Base-by-base conservation (phyloP, 2,329 filamentous ascomycete genomes). In the Ophiocordyceps camponoti-floridani region DNA sequence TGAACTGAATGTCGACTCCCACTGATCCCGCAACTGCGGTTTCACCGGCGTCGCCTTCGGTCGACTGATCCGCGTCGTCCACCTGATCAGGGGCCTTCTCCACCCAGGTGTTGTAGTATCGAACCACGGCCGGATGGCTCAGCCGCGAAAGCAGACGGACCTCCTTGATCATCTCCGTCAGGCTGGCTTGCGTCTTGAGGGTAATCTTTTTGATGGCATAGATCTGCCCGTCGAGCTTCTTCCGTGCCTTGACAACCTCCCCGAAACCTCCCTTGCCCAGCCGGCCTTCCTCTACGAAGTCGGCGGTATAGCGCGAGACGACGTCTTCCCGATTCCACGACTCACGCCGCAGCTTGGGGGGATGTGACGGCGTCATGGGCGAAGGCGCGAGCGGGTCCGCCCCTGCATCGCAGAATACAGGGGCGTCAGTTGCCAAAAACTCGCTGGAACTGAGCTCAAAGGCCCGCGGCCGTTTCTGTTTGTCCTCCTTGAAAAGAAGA, bases 151-250 rank as follows among this genome's bases (percentile, higher is more conserved):
- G 69, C 9, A 96, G 66, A 58, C 88, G 82, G 38, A 95, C 89
- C 59, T 91, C 84, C 45, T 84, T 86, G 26, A 89, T 59, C 12
- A 88, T 79, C 56, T 94, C 84, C 0, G 83, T 88, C 37, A 96
- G 68, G 47, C 83, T 84, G 47, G 79, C 73, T 26, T 82, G 75
- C 1, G 85, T 85, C 44, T 81, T 80, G 52, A 91, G 84, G 1
- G 79, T 85, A 49, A 98, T 91, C 59, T 96, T 95, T 61, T 98
- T 98, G 58, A 98, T 84, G 16, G 91, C 91, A 62, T 96, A 98
- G 40, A 93, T 81, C 47, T 88, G 84, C 1, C 85, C 85, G 58
- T 96, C 91, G 4, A 95, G 75, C 63, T 91, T 94, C 61, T 94
- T 94, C 30, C 89, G 77, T 3, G 89, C 89, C 59, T 94, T 93